Percentiles rank a stretch among this genome's conserved stretches.
These are phyloP conservation scores for Myxozyma lipomycoides DNA, from an alignment of 805 yeast genomes.

Conservation along the genomic window DNA sequence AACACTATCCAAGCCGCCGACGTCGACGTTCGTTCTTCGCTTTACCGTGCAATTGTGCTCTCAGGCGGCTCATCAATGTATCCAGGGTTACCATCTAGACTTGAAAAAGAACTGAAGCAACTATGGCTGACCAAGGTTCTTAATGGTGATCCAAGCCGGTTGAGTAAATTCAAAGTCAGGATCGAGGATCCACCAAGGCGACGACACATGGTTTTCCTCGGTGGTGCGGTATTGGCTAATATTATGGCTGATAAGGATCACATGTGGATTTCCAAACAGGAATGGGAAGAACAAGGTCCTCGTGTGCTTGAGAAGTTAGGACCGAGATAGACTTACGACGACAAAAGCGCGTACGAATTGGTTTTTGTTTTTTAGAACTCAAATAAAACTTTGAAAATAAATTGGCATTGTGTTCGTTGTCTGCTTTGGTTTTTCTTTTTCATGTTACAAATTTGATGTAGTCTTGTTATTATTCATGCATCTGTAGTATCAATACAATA, in stretches of 20 bases:
- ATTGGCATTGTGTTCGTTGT: not conserved
- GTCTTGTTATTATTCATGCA: too few species aligned
- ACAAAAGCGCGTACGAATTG: too few species aligned
- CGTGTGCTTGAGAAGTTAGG: conserved; percentile 82
- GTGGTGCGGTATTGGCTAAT: conserved; percentile 96
- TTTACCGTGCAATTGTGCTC: conserved; percentile 86
- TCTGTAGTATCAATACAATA: not conserved
- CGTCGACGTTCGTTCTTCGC: conserved; percentile 82
- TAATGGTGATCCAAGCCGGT: conserved; percentile 78
- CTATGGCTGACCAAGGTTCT: conserved; percentile 89
- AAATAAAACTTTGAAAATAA: too few species aligned
- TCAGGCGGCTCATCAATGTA: conserved; percentile 99
- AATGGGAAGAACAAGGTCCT: conserved; percentile 97
- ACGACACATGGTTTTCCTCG: conserved; percentile 97
- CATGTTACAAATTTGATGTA: too few species aligned
- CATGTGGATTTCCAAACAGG: conserved; percentile 94
- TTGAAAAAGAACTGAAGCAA: conserved; percentile 94
- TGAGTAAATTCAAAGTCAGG: conserved; percentile 83
- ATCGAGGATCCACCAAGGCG: conserved; percentile 99
- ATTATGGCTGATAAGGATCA: conserved; percentile 98
- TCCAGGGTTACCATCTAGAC: conserved; percentile 93
- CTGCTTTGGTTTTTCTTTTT: too few species aligned
- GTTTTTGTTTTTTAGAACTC: too few species aligned
- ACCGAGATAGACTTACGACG: conserved; percentile 58
- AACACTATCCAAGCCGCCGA: conserved; percentile 93